Percentiles rank a stretch among this genome's conserved stretches.
Evolutionary conservation across 1,139 yeast genomes (phyloP).

Genomic region (Suhomyces bokatorum): DNA sequence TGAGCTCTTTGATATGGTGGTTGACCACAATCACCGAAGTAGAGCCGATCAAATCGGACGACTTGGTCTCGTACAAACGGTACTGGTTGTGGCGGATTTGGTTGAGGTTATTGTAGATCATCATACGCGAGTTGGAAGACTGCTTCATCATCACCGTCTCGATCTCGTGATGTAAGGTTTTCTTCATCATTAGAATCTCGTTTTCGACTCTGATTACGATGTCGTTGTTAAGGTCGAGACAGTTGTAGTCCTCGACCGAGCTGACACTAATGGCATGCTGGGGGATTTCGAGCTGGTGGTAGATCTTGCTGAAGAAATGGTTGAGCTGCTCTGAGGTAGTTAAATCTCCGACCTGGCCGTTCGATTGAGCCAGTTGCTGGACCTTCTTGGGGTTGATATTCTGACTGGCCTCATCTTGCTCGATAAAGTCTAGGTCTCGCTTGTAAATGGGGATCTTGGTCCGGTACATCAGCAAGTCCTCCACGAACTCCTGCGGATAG

Average conservation of each 20-base stretch:
- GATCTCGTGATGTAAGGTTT: constrained; percentile 34
- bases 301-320: constrained; percentile 20
- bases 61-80: constrained; percentile 29
- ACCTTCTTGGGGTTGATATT: constrained; percentile 25
- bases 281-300: constrained; percentile 29
- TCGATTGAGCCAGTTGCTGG: constrained; percentile 3
- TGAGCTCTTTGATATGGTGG: constrained; percentile 35
- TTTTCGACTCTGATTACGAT: constrained; percentile 28
- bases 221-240: constrained; percentile 28
- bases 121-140: constrained; percentile 20
- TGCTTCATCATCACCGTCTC: constrained; percentile 30
- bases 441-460: constrained; percentile 38
- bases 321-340: constrained; percentile 10
- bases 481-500: constrained; percentile 44
- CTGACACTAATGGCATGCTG: constrained; percentile 31
- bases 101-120: constrained; percentile 25
- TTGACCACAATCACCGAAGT: constrained; percentile 23
- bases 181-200: constrained; percentile 30
- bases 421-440: constrained; percentile 42
- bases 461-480: constrained; percentile 37
- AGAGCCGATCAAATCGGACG: constrained; percentile 15
- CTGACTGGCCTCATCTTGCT: constrained; percentile 26
- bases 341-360: constrained; percentile 5
- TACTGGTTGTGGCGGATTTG: constrained; percentile 31
- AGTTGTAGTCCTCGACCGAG: constrained; percentile 31